These are phyloP conservation scores for Penicillium sp. DNA, from an alignment of 2,329 filamentous ascomycete genomes.

Conservation along the genomic window DNA sequence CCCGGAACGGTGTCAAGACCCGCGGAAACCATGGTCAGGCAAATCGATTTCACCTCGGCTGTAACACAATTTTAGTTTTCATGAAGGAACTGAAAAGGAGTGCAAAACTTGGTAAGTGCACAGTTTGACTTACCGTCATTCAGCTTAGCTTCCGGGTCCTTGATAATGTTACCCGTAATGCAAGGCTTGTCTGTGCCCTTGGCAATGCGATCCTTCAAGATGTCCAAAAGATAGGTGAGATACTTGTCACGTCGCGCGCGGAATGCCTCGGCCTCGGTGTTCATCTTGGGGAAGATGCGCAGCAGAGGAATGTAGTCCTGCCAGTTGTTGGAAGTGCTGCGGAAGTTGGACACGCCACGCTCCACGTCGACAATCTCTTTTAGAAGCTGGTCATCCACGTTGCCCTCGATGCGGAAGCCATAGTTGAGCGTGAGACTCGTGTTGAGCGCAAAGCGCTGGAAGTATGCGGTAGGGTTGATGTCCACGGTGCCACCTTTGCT, in stretches of 20 bases:
- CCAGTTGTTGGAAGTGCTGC: constrained; percentile 80
- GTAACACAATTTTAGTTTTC: constrained; percentile 31
- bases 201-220: constrained; percentile 62
- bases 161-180: constrained; percentile 70
- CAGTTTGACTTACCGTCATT: constrained; percentile 57
- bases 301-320: constrained; percentile 81
- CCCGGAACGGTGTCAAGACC: constrained; percentile 80
- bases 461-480: constrained; percentile 71
- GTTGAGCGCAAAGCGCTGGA: constrained; percentile 75
- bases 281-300: constrained; percentile 64
- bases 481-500: constrained; percentile 63
- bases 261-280: constrained; percentile 64
- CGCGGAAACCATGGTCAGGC: constrained; percentile 78
- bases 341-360: constrained; percentile 71
- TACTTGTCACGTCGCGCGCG: constrained; percentile 69
- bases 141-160: constrained; percentile 68
- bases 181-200: constrained; percentile 68
- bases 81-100: not conserved
- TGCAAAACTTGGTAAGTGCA: not conserved
- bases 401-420: constrained; percentile 72
- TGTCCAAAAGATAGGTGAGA: constrained; percentile 59
- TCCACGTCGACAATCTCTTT: constrained; percentile 76
- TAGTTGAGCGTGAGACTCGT: constrained; percentile 78
- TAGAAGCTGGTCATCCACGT: constrained; percentile 66
- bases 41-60: constrained; percentile 79